Conservation (phyloP, 1,284 basidiomycete genomes). For the Ustilago shanxiensis region DNA sequence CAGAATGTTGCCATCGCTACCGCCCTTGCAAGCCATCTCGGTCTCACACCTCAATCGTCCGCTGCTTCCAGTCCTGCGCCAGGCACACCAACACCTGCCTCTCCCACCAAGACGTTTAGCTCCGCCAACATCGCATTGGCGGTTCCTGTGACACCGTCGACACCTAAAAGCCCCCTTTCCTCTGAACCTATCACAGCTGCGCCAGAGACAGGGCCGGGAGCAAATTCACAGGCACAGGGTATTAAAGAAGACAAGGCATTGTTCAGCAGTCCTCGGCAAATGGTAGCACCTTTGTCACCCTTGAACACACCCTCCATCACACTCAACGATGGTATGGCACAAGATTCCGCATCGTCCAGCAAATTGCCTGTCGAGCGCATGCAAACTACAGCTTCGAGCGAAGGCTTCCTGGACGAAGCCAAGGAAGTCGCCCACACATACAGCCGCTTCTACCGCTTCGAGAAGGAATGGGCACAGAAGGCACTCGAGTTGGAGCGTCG, state of each 20-base stretch:
- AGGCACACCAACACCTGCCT: constrained; percentile 18
- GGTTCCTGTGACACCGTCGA: constrained; percentile 23
- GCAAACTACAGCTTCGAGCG: constrained; percentile 15
- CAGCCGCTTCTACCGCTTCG: constrained; percentile 51
- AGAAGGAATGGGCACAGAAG: constrained; percentile 51
- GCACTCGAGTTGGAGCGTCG: constrained; percentile 49
- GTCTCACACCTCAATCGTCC: constrained; percentile 33
- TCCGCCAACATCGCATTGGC: constrained; percentile 11
- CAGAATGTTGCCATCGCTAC: constrained; percentile 47
- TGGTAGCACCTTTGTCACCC: constrained; percentile 13
- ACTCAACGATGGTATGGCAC: constrained; percentile 15
- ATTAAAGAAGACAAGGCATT: not conserved
- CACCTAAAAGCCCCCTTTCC: constrained; percentile 35
- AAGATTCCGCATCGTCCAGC: not conserved
- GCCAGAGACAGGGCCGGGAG: not conserved
- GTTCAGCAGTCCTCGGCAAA: not conserved
- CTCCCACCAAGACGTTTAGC: constrained; percentile 26
- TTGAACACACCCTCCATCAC: constrained; percentile 25
- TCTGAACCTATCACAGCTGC: constrained; percentile 26
- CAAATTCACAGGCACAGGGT: not conserved
- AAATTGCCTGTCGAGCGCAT: constrained; percentile 10
- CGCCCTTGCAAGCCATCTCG: constrained; percentile 34
- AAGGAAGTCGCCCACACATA: constrained; percentile 39
- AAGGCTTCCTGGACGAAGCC: constrained; percentile 33
- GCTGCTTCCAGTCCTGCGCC: constrained; percentile 28